phyloP scores from a whole-genome alignment of 306 rosid species.

The Cucumis melo region DNA sequence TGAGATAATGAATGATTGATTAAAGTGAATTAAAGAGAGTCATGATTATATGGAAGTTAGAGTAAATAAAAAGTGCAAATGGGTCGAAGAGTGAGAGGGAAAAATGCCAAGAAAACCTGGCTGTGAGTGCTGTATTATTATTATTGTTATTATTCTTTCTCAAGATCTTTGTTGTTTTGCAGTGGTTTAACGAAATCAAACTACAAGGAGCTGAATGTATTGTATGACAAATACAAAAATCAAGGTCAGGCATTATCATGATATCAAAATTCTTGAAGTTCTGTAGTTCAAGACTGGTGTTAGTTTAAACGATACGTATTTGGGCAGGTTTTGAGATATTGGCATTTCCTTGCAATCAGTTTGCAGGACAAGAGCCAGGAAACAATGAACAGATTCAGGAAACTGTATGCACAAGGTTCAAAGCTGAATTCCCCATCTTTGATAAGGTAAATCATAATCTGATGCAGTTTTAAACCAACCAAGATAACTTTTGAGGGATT shows the following conservation, averaged over 20 bases:
- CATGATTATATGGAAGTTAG: not conserved
- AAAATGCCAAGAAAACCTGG: not conserved
- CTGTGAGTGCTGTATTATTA: not conserved
- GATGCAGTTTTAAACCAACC: not conserved
- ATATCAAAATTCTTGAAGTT: not conserved
- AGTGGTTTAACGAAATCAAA: slow-evolving; percentile 83
- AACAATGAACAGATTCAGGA: slow-evolving; percentile 64
- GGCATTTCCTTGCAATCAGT: slow-evolving; percentile 99
- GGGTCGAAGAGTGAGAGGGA: not conserved
- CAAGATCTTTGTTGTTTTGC: slow-evolving; percentile 17
- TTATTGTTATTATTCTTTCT: not conserved
- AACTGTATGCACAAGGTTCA: slow-evolving; percentile 59
- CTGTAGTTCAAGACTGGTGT: not conserved
- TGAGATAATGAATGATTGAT: not conserved
- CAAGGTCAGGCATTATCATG: slow-evolving; percentile 29
- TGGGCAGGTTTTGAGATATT: slow-evolving; percentile 60
- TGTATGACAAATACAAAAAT: slow-evolving; percentile 66
- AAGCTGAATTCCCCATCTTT: slow-evolving; percentile 79
- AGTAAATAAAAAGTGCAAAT: not conserved
- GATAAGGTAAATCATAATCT: slow-evolving; percentile 52
- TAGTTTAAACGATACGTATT: not conserved
- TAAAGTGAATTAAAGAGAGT: not conserved
- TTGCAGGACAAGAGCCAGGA: slow-evolving; percentile 83
- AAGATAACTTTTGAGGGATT: not conserved
- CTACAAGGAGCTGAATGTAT: slow-evolving; percentile 59